Evolutionary conservation across 1,139 yeast genomes (phyloP).

Genomic region (Suhomyces kunorum): DNA sequence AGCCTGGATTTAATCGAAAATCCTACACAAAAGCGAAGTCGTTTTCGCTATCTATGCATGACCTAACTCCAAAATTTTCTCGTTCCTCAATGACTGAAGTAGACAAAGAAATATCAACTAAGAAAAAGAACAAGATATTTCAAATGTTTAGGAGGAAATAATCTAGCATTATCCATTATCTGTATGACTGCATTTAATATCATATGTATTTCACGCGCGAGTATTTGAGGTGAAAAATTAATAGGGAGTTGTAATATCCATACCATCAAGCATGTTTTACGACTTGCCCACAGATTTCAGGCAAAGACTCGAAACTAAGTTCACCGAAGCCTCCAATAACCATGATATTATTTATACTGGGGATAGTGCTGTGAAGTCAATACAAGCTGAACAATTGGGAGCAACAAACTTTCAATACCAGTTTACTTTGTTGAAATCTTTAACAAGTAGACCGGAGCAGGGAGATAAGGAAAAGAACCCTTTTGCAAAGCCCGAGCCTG

Average conservation of each 20-base stretch:
- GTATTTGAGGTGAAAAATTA: not conserved
- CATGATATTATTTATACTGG: conserved; percentile 37
- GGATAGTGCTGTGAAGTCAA: conserved; percentile 26
- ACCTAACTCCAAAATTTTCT: conserved; percentile 17
- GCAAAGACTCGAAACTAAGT: conserved; percentile 25
- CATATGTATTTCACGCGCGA: not conserved
- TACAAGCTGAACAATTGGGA: conserved; percentile 22
- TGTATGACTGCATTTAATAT: not conserved
- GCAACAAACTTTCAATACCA: conserved; percentile 27
- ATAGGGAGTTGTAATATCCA: not conserved
- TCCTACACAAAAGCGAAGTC: conserved; percentile 24
- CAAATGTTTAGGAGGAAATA: conserved; percentile 20
- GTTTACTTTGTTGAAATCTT: conserved; percentile 39
- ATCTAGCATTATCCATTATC: not conserved
- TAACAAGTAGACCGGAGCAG: conserved; percentile 59
- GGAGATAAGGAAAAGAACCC: conserved; percentile 57
- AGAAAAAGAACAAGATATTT: conserved; percentile 19
- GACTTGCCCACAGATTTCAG: conserved; percentile 31
- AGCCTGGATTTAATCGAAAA: conserved; percentile 1
- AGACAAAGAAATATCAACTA: conserved; percentile 6
- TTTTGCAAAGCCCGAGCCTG: conserved; percentile 78
- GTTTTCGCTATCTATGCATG: conserved; percentile 19
- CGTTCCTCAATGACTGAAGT: conserved; percentile 9
- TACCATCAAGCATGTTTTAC: conserved; percentile 20
- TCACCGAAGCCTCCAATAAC: conserved; percentile 28